phyloP scores from a whole-genome alignment of 805 yeast species.

The Groenewaldozyma tartarivorans region DNA sequence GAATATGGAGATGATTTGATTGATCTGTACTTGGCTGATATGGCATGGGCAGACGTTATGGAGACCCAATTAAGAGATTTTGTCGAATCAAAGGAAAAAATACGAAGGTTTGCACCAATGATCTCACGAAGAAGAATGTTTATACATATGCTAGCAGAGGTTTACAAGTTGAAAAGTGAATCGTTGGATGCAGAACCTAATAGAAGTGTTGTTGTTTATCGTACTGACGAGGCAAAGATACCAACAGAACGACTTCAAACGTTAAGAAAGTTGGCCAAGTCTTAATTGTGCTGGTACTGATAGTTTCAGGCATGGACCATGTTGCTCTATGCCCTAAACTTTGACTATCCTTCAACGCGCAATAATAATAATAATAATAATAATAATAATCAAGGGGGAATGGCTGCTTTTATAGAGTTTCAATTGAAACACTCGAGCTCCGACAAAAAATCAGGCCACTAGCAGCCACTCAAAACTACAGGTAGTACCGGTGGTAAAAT shows the following conservation, averaged over 20 bases:
- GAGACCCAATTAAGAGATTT: slow-evolving; percentile 46
- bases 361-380: too few relatives aligned
- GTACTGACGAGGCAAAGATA: slow-evolving; percentile 23
- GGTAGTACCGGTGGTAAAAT: too few relatives aligned
- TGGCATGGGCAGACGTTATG: slow-evolving; percentile 57
- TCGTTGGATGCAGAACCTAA: slow-evolving; percentile 78
- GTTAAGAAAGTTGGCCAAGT: background rate
- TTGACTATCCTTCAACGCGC: too few relatives aligned
- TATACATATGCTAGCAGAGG: slow-evolving; percentile 55
- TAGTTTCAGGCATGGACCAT: too few relatives aligned
- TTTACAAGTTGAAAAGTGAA: slow-evolving; percentile 52
- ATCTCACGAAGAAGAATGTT: slow-evolving; percentile 56
- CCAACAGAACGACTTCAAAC: slow-evolving; percentile 30
- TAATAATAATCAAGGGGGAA: too few relatives aligned
- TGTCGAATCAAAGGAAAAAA: slow-evolving; percentile 26
- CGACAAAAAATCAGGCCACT: too few relatives aligned
- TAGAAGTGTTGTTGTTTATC: slow-evolving; percentile 56
- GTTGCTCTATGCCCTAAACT: too few relatives aligned
- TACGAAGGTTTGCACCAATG: slow-evolving; percentile 69
- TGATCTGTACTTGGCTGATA: slow-evolving; percentile 43
- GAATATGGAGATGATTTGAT: slow-evolving; percentile 41
- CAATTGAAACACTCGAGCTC: too few relatives aligned
- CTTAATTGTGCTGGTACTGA: background rate
- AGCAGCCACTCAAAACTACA: too few relatives aligned
- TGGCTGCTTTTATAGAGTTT: too few relatives aligned